Conservation (phyloP, 2,329 filamentous ascomycete species). For the Microdochium nivale region DNA sequence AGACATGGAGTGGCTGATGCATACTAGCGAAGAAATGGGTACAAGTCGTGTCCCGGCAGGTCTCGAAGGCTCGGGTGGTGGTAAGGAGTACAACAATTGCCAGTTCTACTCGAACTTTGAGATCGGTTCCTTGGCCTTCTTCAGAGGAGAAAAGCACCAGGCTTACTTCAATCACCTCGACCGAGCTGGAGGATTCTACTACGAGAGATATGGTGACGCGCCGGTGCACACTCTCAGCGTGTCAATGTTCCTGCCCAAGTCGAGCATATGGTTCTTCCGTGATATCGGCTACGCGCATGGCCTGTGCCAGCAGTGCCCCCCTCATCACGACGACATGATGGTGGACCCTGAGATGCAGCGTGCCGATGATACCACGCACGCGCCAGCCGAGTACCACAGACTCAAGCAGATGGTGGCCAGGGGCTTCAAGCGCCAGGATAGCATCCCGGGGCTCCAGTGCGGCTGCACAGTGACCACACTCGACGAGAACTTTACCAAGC, state of each 20-base stretch:
- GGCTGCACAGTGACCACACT: constrained; percentile 33
- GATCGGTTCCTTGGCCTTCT: constrained; percentile 41
- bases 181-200: constrained; percentile 36
- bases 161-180: constrained; percentile 42
- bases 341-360: constrained; percentile 8
- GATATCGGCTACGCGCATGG: constrained; percentile 36
- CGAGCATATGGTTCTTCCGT: constrained; percentile 41
- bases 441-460: constrained; percentile 22
- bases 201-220: constrained; percentile 36
- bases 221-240: constrained; percentile 46
- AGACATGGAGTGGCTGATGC: constrained; percentile 39
- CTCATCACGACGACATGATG: constrained; percentile 12
- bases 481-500: constrained; percentile 35
- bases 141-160: constrained; percentile 36
- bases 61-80: constrained; percentile 5
- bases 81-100: constrained; percentile 38
- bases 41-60: constrained; percentile 5
- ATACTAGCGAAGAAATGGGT: constrained; percentile 12
- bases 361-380: constrained; percentile 3
- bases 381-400: constrained; percentile 20
- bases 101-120: constrained; percentile 46
- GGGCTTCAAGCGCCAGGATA: constrained; percentile 27
- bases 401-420: constrained; percentile 27
- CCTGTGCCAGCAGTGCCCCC: constrained; percentile 30
- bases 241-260: constrained; percentile 41